Evolutionary conservation across 306 rosid species (phyloP), one percentile per base, ranked within the genome.

Genomic region (Coriaria nepalensis): DNA sequence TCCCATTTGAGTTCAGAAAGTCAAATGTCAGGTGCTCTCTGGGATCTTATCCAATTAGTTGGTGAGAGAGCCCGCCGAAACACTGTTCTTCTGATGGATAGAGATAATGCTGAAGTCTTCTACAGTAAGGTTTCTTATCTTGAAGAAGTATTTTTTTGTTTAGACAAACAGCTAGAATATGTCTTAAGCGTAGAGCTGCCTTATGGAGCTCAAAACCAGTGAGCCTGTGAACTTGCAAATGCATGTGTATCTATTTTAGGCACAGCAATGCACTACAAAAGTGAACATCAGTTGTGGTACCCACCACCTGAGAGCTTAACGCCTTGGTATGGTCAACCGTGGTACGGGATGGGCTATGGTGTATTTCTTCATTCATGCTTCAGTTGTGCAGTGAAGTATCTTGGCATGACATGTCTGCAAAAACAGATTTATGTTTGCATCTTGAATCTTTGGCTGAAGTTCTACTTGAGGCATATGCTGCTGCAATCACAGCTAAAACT

Each of bases 51-150:
- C 63, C 97, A 84, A 66, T 62, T 78, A 57, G 93, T 90, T 59
- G 97, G 97, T 62, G 97, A 84, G 62, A 73, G 90, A 66, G 78
- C 93, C 42, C 90, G 95, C 29, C 63, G 92, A 52, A 84, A 74
- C 73, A 84, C 92, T 55, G 92, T 90, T 62, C 87, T 90, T 69
- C 69, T 90, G 60, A 90, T 84, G 97, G 97, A 90, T 61, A 84
- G 97, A 66, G 97, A 90, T 71, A 90, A 90, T 40, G 83, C 97
- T 13, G 97, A 90, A 73, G 97, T 81, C 37, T 81, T 90, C 70
- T 90, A 84, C 70, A 90, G 97, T 47, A 90, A 90, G 67, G 90
- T 90, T 73, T 90, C 97, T 47, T 87, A 81, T 53, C 93, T 88
- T 61, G 93, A 84, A 60, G 76, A 78, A 70, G 75, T 84, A 57